Evolutionary conservation across 2,329 filamentous ascomycete species (phyloP).

Genomic region (Ophiobolus disseminans): DNA sequence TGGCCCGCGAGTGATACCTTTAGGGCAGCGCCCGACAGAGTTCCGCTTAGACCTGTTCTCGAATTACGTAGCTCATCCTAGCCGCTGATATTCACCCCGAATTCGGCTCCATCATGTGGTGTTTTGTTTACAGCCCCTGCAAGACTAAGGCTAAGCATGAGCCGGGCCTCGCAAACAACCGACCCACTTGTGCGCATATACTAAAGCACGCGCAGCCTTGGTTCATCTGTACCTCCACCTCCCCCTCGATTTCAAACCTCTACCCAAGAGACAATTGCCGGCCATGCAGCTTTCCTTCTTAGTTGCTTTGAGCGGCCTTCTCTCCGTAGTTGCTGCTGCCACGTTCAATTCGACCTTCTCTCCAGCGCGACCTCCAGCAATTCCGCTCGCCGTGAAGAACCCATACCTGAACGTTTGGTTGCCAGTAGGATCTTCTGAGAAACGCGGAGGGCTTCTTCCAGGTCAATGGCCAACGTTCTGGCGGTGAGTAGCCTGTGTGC

Average conservation of each 20-base stretch:
- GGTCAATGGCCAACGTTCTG: constrained; percentile 75
- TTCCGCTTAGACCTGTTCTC: no score
- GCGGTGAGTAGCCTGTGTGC: constrained; percentile 59
- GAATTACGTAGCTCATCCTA: not conserved
- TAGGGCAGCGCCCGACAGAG: no score
- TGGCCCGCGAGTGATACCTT: no score
- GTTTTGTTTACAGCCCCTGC: not conserved
- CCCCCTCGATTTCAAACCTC: not conserved
- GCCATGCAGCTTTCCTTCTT: not conserved
- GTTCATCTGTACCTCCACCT: no score
- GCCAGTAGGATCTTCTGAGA: constrained; percentile 65
- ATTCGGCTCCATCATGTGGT: not conserved
- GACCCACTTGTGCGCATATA: no score
- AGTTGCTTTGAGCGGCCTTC: not conserved
- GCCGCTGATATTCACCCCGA: not conserved
- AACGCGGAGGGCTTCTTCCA: constrained; percentile 70
- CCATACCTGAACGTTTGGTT: constrained; percentile 79
- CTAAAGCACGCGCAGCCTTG: no score
- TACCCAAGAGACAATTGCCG: not conserved
- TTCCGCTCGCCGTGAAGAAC: constrained; percentile 75
- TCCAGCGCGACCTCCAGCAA: constrained; percentile 70
- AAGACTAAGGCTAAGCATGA: no score
- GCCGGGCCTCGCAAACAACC: no score
- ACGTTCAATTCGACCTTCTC: constrained; percentile 61
- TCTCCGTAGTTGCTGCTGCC: constrained; percentile 5